Percentiles rank a stretch among this genome's conserved stretches.
Conservation (phyloP, 2,329 filamentous ascomycete genomes). For the Pseudogymnoascus sp. region DNA sequence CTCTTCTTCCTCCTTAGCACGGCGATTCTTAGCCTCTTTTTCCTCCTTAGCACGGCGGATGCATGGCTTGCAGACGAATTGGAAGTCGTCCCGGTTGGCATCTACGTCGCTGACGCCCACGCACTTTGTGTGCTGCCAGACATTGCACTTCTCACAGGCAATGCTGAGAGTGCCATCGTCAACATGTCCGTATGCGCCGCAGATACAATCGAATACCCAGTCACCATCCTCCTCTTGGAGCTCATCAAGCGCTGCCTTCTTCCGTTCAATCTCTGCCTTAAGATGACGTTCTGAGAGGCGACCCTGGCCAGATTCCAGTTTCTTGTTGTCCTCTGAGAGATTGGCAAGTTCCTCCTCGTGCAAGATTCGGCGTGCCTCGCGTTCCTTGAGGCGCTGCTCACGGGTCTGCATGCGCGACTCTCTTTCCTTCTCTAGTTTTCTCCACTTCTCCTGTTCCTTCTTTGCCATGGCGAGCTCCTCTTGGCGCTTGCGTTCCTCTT, state of each 20-base stretch:
- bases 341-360: constrained; percentile 78
- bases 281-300: constrained; percentile 72
- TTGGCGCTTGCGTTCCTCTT: constrained; percentile 60
- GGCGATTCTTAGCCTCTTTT: constrained; percentile 52
- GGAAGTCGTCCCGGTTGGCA: constrained; percentile 78
- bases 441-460: constrained; percentile 57
- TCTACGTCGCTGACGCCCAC: constrained; percentile 70
- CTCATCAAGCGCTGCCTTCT: constrained; percentile 66
- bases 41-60: constrained; percentile 58
- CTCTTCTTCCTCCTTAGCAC: constrained; percentile 35
- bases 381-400: constrained; percentile 77
- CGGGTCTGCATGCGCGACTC: constrained; percentile 75
- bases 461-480: constrained; percentile 58
- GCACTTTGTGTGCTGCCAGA: constrained; percentile 96
- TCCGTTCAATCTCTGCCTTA: constrained; percentile 75
- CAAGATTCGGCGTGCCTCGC: constrained; percentile 72
- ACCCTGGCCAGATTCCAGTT: constrained; percentile 44
- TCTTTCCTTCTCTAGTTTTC: constrained; percentile 61
- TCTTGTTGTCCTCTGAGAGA: constrained; percentile 68
- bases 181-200: constrained; percentile 82
- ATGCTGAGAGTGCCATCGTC: constrained; percentile 93
- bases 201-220: constrained; percentile 94
- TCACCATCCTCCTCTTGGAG: constrained; percentile 65
- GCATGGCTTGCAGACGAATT: constrained; percentile 78
- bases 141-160: constrained; percentile 85